Base-by-base conservation (phyloP, 768 basidiomycete genomes). In the Tylopilus vinaceipallidus region DNA sequence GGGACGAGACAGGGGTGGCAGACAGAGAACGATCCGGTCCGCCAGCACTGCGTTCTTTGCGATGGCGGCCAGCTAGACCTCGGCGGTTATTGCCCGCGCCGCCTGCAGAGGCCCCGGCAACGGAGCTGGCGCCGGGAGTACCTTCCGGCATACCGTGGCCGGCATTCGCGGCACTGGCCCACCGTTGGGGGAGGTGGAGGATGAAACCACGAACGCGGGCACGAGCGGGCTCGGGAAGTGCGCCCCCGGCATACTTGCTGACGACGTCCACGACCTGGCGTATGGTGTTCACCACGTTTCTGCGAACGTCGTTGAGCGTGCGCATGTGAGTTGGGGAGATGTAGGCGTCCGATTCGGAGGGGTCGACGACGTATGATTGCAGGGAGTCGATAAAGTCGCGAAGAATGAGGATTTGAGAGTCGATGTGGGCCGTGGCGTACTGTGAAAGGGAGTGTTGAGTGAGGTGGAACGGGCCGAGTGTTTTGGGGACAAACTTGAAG, bases 221-320 rank as follows among this genome's bases (percentile, higher is more conserved):
- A 30, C 85, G 78, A 0, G 92, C 91, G 7, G 86, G 91, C 63
- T 92, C 93, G 0, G 91, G 92, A 6, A 95, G 76, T 0, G 91
- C 88, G 0, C 86, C 79, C 10, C 93, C 93, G 0, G 92, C 88
- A 55, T 94, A 92, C 52, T 83, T 87, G 49, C 80, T 83, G 16
- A 95, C 84, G 14, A 95, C 86, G 49, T 90, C 88, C 13, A 95
- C 91, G 16, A 92, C 91, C 60, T 92, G 86, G 30, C 90, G 82
- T 47, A 95, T 83, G 24, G 93, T 95, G 37, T 86, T 79, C n/a
- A 95, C 87, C 30, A 95, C 81, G 61, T 95, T 91, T 26, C 78
- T 75, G 37, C 91, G 86, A 37, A 91, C 84, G 38, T 82, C 76
- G 0, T 80, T 74, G 22, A 95, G 75, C n/a, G 84, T 87, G 32